Percentiles rank a stretch among this genome's conserved stretches.
phyloP scores from a whole-genome alignment of 805 yeast species.

The Cyberlindnera maclurae region DNA sequence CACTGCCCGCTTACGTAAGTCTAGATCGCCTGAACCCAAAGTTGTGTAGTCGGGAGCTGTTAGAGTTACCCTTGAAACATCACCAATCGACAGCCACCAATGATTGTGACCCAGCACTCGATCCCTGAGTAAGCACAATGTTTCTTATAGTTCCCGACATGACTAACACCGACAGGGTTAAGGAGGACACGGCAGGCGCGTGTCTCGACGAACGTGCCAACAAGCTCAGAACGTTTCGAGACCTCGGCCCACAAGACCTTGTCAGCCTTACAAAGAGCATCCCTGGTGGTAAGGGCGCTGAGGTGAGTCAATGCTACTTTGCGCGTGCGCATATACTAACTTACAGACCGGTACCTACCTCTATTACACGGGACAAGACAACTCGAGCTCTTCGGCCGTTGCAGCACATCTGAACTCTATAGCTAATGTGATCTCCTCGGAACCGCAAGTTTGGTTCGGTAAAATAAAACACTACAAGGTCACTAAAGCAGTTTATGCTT shows the following conservation, averaged over 20 bases:
- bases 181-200: slow-evolving; percentile 51
- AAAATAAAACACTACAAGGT: slow-evolving; percentile 64
- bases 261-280: slow-evolving; percentile 48
- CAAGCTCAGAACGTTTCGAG: slow-evolving; percentile 50
- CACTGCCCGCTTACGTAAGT: no score
- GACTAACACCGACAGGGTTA: slow-evolving; percentile 31
- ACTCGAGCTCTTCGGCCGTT: slow-evolving; percentile 67
- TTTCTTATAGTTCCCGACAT: background rate
- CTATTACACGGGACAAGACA: slow-evolving; percentile 70
- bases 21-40: no score
- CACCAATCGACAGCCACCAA: background rate
- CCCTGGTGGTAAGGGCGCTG: slow-evolving; percentile 46
- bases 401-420: slow-evolving; percentile 68
- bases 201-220: slow-evolving; percentile 60
- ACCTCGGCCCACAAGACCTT: slow-evolving; percentile 73
- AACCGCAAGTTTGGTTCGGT: slow-evolving; percentile 76
- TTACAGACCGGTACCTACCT: slow-evolving; percentile 56
- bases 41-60: no score
- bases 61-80: background rate
- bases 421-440: slow-evolving; percentile 53
- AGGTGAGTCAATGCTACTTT: slow-evolving; percentile 5
- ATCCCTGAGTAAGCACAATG: slow-evolving; percentile 46
- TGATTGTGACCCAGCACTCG: slow-evolving; percentile 46
- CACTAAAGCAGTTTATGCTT: slow-evolving; percentile 61
- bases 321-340: no score